These are phyloP conservation scores for Phytophthora sp. DNA, from an alignment of 352 stramenopile genomes.

Conservation along the genomic window DNA sequence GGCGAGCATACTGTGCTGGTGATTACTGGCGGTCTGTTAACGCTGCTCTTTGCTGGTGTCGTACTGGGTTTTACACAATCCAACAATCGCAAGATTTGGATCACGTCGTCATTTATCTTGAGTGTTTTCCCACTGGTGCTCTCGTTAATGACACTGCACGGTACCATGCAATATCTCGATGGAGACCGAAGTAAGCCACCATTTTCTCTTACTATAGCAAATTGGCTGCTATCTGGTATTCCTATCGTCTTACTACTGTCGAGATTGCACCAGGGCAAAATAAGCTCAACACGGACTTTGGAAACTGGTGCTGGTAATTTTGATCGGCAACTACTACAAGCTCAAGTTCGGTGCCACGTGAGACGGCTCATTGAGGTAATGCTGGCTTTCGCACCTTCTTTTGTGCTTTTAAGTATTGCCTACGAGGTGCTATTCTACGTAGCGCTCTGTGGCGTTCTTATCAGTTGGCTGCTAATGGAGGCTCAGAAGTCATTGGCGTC, in stretches of 20 bases:
- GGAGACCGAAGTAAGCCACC: slow-evolving; percentile 58
- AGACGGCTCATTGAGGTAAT: slow-evolving; percentile 61
- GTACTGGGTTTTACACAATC: neutral
- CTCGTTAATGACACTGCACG: slow-evolving; percentile 50
- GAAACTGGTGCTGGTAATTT: slow-evolving; percentile 7
- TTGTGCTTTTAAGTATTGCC: slow-evolving; percentile 80
- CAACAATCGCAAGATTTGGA: neutral
- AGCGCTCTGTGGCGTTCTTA: slow-evolving; percentile 57
- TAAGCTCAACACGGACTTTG: neutral
- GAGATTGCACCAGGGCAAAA: slow-evolving; percentile 15
- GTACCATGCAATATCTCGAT: slow-evolving; percentile 65
- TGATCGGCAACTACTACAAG: slow-evolving; percentile 4
- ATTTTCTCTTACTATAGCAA: slow-evolving; percentile 50
- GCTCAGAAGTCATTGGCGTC: slow-evolving; percentile 18
- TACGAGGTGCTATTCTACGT: slow-evolving; percentile 88
- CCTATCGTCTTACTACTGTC: slow-evolving; percentile 47
- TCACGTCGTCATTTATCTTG: slow-evolving; percentile 11
- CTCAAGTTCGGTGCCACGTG: slow-evolving; percentile 13
- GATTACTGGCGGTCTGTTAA: slow-evolving; percentile 47
- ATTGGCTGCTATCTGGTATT: slow-evolving; percentile 57
- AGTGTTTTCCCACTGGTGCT: slow-evolving; percentile 29
- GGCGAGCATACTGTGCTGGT: slow-evolving; percentile 72
- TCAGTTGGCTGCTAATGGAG: slow-evolving; percentile 71
- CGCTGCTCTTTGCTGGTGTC: slow-evolving; percentile 14
- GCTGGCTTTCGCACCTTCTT: slow-evolving; percentile 64